These are phyloP conservation scores for Aegilops tauschii DNA, from an alignment of 176 grass and related monocot genomes.

Conservation along the genomic window DNA sequence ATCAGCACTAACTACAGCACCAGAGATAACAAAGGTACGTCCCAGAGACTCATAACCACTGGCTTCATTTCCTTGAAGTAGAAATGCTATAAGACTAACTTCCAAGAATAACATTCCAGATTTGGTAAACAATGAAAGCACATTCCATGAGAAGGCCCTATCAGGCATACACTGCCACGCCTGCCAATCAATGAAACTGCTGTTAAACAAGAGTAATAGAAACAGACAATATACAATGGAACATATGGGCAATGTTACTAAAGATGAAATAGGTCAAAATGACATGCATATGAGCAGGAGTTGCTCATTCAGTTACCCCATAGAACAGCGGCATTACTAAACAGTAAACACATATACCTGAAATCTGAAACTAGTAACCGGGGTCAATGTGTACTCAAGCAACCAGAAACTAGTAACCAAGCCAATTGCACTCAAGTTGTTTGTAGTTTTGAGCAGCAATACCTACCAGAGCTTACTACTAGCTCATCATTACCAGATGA, in stretches of 20 bases:
- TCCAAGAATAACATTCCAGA: conserved; percentile 92
- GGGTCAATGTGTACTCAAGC: background rate
- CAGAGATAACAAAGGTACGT: conserved; percentile 83
- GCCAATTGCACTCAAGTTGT: too few relatives aligned
- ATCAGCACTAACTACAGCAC: conserved; percentile 86
- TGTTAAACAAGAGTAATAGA: conserved; percentile 20
- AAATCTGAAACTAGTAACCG: conserved; percentile 7
- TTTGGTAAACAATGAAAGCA: conserved; percentile 79
- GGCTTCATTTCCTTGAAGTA: conserved; percentile 97
- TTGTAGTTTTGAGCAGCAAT: background rate
- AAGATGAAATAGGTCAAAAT: background rate
- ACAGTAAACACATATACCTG: background rate
- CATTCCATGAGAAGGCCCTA: conserved; percentile 83
- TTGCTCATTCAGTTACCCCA: background rate
- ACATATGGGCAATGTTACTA: background rate
- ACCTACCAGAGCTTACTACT: background rate
- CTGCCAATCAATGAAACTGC: conserved; percentile 36
- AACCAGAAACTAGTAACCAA: background rate
- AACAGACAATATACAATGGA: background rate
- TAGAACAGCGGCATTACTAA: background rate
- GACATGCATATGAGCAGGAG: background rate
- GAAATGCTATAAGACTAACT: conserved; percentile 89
- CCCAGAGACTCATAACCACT: conserved; percentile 81
- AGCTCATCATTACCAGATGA: background rate
- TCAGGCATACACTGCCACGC: conserved; percentile 79